Percentiles rank a stretch among this genome's conserved stretches.
phyloP scores from a whole-genome alignment of 2,329 filamentous ascomycete genomes.

The Sclerotinia borealis region DNA sequence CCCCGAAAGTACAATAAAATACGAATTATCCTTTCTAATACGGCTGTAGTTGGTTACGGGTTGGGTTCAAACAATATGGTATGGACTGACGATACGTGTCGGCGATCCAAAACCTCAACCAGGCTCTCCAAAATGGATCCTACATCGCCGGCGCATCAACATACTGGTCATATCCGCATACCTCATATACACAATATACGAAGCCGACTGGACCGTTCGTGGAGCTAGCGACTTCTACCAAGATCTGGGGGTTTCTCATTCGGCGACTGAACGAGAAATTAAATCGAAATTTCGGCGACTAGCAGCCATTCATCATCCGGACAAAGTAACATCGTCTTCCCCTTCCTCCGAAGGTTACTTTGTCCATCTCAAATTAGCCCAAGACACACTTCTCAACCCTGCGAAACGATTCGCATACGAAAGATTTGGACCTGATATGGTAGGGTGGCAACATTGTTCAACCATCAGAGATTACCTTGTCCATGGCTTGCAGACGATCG shows the following conservation, averaged over 20 bases:
- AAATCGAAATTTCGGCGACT: constrained; percentile 63
- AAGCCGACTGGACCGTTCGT: constrained; percentile 77
- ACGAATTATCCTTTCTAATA: constrained; percentile 11
- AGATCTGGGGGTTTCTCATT: constrained; percentile 62
- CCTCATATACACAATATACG: constrained; percentile 86
- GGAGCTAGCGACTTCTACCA: constrained; percentile 71
- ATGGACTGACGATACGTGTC: constrained; percentile 81
- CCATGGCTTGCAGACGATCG: constrained; percentile 54
- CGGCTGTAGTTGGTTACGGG: constrained; percentile 66
- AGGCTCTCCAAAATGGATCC: constrained; percentile 60
- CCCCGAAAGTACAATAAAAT: neutral
- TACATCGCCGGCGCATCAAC: constrained; percentile 76
- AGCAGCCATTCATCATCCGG: constrained; percentile 12
- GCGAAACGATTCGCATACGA: constrained; percentile 82
- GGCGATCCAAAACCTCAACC: constrained; percentile 74
- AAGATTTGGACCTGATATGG: constrained; percentile 70
- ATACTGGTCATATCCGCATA: constrained; percentile 77
- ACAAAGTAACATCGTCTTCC: constrained; percentile 44
- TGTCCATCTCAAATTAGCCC: constrained; percentile 74
- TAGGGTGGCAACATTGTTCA: constrained; percentile 58
- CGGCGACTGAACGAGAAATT: constrained; percentile 67
- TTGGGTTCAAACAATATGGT: constrained; percentile 75
- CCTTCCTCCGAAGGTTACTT: constrained; percentile 50
- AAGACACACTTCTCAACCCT: constrained; percentile 75
- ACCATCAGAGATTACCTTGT: constrained; percentile 69